Evolutionary conservation across 257 asterid species (phyloP).

Genomic region (Lantana camara): DNA sequence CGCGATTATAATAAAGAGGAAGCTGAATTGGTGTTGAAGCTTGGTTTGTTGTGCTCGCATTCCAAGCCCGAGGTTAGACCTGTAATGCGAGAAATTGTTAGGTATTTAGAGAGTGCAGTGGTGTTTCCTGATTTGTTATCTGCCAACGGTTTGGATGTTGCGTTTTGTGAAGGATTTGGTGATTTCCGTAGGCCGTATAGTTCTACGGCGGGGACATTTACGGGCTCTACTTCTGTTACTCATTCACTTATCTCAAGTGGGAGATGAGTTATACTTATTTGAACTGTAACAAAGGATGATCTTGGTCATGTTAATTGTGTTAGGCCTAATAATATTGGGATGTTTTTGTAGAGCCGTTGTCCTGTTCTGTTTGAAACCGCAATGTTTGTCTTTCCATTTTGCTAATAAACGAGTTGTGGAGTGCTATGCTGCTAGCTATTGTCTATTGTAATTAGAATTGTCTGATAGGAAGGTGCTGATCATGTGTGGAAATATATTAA

Average conservation of each 20-base stretch:
- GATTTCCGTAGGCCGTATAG: constrained; percentile 38
- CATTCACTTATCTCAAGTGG: constrained; percentile 43
- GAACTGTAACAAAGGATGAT: too few species aligned
- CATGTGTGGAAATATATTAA: too few species aligned
- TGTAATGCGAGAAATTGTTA: constrained; percentile 43
- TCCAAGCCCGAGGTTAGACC: constrained; percentile 51
- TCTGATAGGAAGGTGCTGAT: too few species aligned
- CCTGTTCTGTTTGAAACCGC: too few species aligned
- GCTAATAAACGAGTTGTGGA: too few species aligned
- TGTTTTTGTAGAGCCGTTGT: too few species aligned
- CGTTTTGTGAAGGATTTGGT: constrained; percentile 34
- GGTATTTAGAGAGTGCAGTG: constrained; percentile 48
- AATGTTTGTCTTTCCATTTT: too few species aligned
- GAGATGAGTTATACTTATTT: constrained; percentile 31
- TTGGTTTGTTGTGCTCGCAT: constrained; percentile 60
- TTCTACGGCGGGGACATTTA: constrained; percentile 30
- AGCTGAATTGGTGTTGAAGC: constrained; percentile 50
- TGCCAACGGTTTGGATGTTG: constrained; percentile 27
- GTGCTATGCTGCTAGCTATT: too few species aligned
- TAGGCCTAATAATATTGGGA: too few species aligned
- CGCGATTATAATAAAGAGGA: constrained; percentile 39
- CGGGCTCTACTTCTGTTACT: constrained; percentile 31
- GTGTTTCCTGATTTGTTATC: constrained; percentile 47
- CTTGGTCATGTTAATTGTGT: too few species aligned
- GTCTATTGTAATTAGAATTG: too few species aligned